phyloP scores from a whole-genome alignment of 2,329 filamentous ascomycete genomes.

The Alternaria burnsii region DNA sequence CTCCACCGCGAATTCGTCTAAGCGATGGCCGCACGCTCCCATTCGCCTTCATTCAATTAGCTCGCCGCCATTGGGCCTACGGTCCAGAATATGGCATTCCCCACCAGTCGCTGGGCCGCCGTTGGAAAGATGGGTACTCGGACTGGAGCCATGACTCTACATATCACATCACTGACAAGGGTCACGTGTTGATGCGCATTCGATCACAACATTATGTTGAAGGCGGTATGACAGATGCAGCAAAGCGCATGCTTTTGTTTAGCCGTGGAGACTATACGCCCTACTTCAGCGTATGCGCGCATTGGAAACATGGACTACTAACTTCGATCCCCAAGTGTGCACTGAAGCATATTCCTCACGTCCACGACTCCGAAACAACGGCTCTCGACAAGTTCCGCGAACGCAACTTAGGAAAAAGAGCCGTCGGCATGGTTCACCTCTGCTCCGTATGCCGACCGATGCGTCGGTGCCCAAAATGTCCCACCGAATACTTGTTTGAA shows the following conservation, averaged over 20 bases:
- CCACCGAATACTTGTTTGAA: conserved; percentile 69
- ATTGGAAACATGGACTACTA: conserved; percentile 69
- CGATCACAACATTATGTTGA: conserved; percentile 62
- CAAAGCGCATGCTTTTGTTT: conserved; percentile 65
- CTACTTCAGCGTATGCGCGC: conserved; percentile 69
- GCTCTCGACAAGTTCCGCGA: conserved; percentile 53
- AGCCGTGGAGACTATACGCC: conserved; percentile 68
- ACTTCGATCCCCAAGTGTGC: conserved; percentile 70
- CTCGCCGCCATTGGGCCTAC: conserved; percentile 59
- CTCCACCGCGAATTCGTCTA: conserved; percentile 60
- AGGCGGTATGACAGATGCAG: conserved; percentile 60
- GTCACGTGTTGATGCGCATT: conserved; percentile 66
- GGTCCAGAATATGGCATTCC: conserved; percentile 50
- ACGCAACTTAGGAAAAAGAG: conserved; percentile 36
- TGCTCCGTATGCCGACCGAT: conserved; percentile 67
- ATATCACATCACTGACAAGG: conserved; percentile 63
- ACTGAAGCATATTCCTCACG: conserved; percentile 63
- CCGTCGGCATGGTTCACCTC: conserved; percentile 59
- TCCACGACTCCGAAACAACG: conserved; percentile 46
- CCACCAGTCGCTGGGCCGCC: conserved; percentile 55
- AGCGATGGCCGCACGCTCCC: conserved; percentile 64
- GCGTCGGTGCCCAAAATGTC: conserved; percentile 68
- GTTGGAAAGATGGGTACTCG: conserved; percentile 62
- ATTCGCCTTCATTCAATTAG: conserved; percentile 68
- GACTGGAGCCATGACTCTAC: conserved; percentile 63